These are phyloP conservation scores for Backusella luteola DNA, from an alignment of 192 early-diverging fungal genomes.

Conservation along the genomic window DNA sequence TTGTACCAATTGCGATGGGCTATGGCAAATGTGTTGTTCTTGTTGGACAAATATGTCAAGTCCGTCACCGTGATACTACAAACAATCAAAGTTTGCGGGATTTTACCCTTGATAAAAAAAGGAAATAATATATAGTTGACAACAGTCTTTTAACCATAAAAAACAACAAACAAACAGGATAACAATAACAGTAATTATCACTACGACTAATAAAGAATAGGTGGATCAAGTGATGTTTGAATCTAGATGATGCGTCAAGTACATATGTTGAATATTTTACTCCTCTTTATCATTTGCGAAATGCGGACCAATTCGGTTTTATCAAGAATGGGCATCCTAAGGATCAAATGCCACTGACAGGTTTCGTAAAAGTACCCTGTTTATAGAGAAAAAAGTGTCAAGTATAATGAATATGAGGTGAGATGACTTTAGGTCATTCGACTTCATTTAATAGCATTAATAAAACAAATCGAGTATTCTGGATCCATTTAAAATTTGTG, in stretches of 20 bases:
- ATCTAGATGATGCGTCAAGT: not conserved
- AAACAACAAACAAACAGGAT: no score
- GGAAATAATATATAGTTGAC: no score
- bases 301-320: not conserved
- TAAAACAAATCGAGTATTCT: no score
- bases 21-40: not conserved
- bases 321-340: not conserved
- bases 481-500: not conserved
- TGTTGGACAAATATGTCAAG: conserved; percentile 1
- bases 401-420: no score
- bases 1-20: not conserved
- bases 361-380: no score
- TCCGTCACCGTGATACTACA: not conserved
- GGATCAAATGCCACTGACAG: no score
- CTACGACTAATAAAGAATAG: not conserved
- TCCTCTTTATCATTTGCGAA: not conserved
- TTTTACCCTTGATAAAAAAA: no score
- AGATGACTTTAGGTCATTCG: no score
- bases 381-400: no score
- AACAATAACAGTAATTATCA: not conserved
- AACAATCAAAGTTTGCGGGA: not conserved
- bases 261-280: not conserved
- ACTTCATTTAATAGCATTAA: no score
- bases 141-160: no score
- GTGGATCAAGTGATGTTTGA: not conserved